Evolutionary conservation across 163 green algal species (phyloP).

Genomic region (Scenedesmus sp.): DNA sequence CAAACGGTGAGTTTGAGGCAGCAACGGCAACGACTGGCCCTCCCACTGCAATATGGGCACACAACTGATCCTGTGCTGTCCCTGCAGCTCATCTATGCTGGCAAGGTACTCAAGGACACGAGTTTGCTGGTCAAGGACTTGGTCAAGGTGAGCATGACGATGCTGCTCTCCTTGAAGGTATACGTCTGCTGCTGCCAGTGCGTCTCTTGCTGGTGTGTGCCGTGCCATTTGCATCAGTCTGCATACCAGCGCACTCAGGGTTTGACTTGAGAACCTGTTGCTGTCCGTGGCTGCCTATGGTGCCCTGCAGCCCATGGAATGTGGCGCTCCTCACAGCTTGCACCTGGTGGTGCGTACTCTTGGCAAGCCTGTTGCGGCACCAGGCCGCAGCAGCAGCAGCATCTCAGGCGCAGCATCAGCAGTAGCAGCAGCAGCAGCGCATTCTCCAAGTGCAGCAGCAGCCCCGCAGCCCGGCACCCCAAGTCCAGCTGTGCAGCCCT

Average conservation of each 20-base stretch:
- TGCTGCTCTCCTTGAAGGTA: neutral
- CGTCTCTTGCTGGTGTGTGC: neutral
- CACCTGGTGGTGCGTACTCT: slow-evolving; percentile 62
- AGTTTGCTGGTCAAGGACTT: slow-evolving; percentile 55
- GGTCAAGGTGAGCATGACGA: slow-evolving; percentile 55
- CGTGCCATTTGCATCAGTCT: neutral
- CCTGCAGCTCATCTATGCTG: slow-evolving; percentile 69
- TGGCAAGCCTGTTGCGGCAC: neutral
- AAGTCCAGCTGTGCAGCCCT: neutral
- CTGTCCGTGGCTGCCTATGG: neutral
- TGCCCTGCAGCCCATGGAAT: slow-evolving; percentile 44
- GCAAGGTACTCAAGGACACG: slow-evolving; percentile 69
- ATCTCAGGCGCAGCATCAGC: neutral
- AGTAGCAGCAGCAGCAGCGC: slow-evolving; percentile 16
- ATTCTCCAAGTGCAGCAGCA: neutral
- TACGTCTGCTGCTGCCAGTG: neutral
- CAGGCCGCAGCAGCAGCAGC: neutral
- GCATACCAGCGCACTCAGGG: neutral
- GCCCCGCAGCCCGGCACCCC: neutral
- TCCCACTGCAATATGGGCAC: neutral
- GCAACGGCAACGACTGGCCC: neutral
- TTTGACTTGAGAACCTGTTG: neutral
- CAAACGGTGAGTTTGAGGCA: slow-evolving; percentile 62
- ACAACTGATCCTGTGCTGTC: neutral
- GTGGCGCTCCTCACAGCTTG: slow-evolving; percentile 60